Percentiles rank a stretch among this genome's conserved stretches.
These are phyloP conservation scores for Penicillium concentricum DNA, from an alignment of 2,329 filamentous ascomycete species.

Conservation along the genomic window DNA sequence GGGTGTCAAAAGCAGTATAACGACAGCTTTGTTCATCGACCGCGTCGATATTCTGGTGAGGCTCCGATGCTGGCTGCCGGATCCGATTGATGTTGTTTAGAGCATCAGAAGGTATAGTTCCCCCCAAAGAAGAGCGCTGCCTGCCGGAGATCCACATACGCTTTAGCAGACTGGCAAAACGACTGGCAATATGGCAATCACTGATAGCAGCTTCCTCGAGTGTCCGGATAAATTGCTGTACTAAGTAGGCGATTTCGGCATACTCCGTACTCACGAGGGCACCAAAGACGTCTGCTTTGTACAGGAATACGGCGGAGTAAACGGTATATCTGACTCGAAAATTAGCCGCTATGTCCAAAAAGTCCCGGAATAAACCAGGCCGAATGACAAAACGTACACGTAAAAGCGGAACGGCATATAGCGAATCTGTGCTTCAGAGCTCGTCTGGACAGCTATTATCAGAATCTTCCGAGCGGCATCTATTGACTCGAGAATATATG, in stretches of 20 bases:
- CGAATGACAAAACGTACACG: background rate
- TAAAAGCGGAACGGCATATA: conserved; percentile 15
- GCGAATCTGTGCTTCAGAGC: background rate
- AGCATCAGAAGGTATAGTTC: no score
- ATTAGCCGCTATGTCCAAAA: no score
- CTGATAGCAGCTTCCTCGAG: conserved; percentile 7
- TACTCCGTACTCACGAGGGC: background rate
- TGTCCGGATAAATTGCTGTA: conserved; percentile 5
- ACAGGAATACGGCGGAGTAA: conserved; percentile 14
- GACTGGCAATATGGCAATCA: conserved; percentile 8
- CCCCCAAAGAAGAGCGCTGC: background rate
- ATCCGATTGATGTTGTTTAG: no score
- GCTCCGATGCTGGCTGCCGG: no score
- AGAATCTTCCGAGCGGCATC: conserved; percentile 15
- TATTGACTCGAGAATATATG: conserved; percentile 17
- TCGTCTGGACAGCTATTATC: conserved; percentile 1
- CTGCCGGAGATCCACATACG: conserved; percentile 3
- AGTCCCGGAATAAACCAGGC: no score
- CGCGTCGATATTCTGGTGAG: no score
- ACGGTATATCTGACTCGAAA: conserved; percentile 7
- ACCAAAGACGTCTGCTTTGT: conserved; percentile 11
- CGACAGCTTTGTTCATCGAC: no score
- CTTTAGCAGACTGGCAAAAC: conserved; percentile 8
- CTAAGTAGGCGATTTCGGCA: background rate
- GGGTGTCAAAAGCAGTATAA: no score